Evolutionary conservation across 306 rosid species (phyloP), one percentile per base, ranked within the genome.

Genomic region (Calophaca sinica): DNA sequence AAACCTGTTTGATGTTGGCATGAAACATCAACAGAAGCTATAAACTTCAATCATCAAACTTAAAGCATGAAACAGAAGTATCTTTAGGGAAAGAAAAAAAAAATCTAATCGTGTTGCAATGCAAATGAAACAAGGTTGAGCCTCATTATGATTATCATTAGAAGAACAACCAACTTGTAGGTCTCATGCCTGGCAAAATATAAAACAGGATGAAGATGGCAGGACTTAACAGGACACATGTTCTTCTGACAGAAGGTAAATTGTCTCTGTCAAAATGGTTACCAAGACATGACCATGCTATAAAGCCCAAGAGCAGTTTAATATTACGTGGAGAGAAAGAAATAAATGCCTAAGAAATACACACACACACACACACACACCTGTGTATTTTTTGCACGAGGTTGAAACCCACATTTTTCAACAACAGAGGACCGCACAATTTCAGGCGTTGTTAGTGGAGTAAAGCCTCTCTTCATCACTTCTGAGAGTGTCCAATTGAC

Each of bases 371-470:
- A 63, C 46, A 36, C 69, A 69, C 81, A 77, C 78, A 92, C 99
- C 97, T 94, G 97, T 10, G 99, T 94, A 83, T 92, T 94, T 52
- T 85, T 80, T 64, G 89, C 97, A 55, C 97, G 97, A 8, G 99
- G 99, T 79, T 90, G 97, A 79, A 94, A 94, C 52, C 99, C 99
- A 75, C 97, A 92, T 79, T 92, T 94, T 84, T 94, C 99, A 82
- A 94, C 96, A 67, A 94, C 79, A 15, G 96, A 87, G 7, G 99
- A 90, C 77, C 97, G 89, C n/a, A 94, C 99, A 58, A 94, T 81
- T 84, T 94, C 97, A 38, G 99, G 99, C 5, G 99, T 92, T 49
- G 84, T 94, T 79, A 92, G 62, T n/a, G 93, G 97, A 66, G 76
- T 90, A 79, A 92, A 94, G 53, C 97, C 99, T 62, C 84, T 80